Evolutionary conservation across 1,284 basidiomycete genomes (phyloP).

Genomic region (Ceratobasidium theobromae): DNA sequence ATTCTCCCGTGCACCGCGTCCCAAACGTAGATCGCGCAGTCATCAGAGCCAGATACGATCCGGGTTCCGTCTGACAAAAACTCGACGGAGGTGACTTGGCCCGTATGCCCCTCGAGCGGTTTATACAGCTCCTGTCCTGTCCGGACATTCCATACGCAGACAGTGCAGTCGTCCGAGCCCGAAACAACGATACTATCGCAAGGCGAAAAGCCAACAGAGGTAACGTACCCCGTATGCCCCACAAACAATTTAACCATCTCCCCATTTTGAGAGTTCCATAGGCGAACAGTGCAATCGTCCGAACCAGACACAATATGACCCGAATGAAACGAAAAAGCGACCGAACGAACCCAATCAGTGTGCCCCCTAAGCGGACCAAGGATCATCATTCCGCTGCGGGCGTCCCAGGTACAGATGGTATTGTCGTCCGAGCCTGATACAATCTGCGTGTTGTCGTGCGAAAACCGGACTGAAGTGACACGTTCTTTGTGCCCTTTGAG

Average conservation of each 20-base stretch:
- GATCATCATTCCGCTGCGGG: background rate
- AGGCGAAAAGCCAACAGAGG: too few species aligned
- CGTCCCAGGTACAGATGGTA: background rate
- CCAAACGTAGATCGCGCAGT: background rate
- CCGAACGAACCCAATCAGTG: background rate
- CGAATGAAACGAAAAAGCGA: background rate
- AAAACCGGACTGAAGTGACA: background rate
- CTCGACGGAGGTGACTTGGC: background rate
- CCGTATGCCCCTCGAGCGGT: background rate
- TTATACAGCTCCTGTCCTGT: too few species aligned
- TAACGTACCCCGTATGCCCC: too few species aligned
- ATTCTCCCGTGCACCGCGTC: background rate
- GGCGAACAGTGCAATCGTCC: background rate
- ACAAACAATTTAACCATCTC: too few species aligned
- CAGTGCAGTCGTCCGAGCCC: too few species aligned
- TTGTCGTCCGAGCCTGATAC: background rate
- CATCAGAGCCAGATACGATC: constrained; percentile 22
- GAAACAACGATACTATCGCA: too few species aligned
- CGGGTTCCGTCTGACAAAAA: background rate
- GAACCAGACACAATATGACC: background rate
- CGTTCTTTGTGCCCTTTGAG: background rate
- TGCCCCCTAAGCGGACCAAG: background rate
- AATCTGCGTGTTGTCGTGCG: background rate
- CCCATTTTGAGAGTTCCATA: too few species aligned
- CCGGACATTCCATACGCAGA: too few species aligned